phyloP scores from a whole-genome alignment of 192 early-diverging fungal genomes.

The Pilaira anomala region DNA sequence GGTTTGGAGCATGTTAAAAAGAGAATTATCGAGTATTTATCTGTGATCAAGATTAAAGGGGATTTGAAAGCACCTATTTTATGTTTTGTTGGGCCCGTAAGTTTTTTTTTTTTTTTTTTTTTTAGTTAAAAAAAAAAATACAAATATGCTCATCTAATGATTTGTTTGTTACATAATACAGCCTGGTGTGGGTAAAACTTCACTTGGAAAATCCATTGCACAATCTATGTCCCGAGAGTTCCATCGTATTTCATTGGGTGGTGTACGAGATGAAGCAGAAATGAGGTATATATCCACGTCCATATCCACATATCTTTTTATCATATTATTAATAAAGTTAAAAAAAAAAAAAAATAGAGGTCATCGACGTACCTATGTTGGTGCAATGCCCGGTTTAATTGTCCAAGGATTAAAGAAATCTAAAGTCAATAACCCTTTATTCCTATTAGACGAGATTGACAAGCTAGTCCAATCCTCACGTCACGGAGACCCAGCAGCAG shows the following conservation, averaged over 20 bases:
- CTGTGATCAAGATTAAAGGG: conserved; percentile 73
- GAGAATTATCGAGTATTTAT: conserved; percentile 79
- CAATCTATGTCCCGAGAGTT: conserved; percentile 73
- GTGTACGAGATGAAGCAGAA: conserved; percentile 85
- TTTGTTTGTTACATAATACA: not conserved
- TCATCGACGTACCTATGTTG: conserved; percentile 85
- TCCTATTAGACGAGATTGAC: conserved; percentile 72
- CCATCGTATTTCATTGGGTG: conserved; percentile 79
- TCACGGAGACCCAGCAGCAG: conserved; percentile 77
- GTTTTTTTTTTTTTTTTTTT: conserved; percentile 18
- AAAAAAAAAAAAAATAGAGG: conserved; percentile 45
- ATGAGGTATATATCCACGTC: conserved; percentile 41
- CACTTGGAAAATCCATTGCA: conserved; percentile 78
- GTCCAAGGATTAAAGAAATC: conserved; percentile 68
- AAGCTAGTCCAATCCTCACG: conserved; percentile 64
- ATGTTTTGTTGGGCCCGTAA: conserved; percentile 65
- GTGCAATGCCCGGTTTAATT: conserved; percentile 78
- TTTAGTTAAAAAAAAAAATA: not conserved
- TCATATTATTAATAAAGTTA: not conserved
- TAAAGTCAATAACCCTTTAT: conserved; percentile 68
- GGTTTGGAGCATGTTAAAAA: conserved; percentile 80
- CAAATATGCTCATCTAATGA: not conserved
- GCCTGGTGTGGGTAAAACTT: conserved; percentile 76
- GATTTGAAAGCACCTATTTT: conserved; percentile 77
- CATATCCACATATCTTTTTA: not conserved